Evolutionary conservation across 306 rosid genomes (phyloP), one percentile per base, ranked within the genome.

Genomic region (Sicyos edulis): DNA sequence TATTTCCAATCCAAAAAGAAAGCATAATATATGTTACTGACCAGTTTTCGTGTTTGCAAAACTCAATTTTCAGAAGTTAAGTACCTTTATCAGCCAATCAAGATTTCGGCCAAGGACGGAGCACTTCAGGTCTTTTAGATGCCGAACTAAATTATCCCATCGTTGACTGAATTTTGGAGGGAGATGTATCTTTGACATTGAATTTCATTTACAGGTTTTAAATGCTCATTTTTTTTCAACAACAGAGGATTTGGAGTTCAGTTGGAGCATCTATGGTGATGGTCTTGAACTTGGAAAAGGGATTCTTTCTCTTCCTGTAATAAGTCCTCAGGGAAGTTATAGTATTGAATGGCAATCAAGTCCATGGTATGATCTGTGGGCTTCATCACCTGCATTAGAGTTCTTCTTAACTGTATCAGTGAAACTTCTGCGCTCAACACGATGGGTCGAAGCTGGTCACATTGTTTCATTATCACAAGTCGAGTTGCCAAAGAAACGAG

Each of bases 401-500:
- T 45, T 84, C 51, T 90, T 90, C 68, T 67, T 90, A 52, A 83
- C 80, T 8, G 80, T 90, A 59, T 80, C 81, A 12, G 84, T 82
- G 47, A 90, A 88, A 84, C 95, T 90, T 74, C 81, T 85, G 87
- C 59, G 55, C 66, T 74, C 96, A 15, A 87, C 89, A 2, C 80
- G 80, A 69, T 90, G 97, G 96, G 97, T 82, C 72, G 87, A 85
- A 76, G 93, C 95, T 59, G 97, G 96, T 74, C 98, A 93, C 74
- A 74, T 81, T 29, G 42, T 87, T 81, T 87, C 97, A 57, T 88
- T 89, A 19, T 73, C 97, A 58, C 98, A 93, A 88, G 71, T 90
- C 71, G 88, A 87, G 84, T 77, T 93, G 75, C 98, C 98, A 65
- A 47, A 77, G 67, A 83, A 59, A 80, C 83, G 89, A 81, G 80